A percentile compares a stretch with the other conserved stretches of the same genome.
phyloP scores from a whole-genome alignment of 1,139 yeast genomes.

The Arxiozyma bovina region DNA sequence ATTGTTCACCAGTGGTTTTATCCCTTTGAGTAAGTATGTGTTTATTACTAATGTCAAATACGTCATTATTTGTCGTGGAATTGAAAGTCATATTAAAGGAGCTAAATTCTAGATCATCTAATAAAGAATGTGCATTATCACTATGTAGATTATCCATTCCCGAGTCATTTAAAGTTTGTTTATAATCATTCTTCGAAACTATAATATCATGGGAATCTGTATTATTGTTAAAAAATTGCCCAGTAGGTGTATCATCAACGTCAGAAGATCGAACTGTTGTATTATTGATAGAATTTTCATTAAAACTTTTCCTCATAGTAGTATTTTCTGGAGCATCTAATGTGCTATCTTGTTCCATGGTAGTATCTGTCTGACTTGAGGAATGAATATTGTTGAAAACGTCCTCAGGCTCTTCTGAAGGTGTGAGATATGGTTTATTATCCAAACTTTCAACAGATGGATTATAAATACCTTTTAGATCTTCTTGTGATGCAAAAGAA shows the following conservation, averaged over 20 bases:
- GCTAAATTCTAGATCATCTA: slow-evolving; percentile 29
- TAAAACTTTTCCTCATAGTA: not conserved
- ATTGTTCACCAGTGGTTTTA: not conserved
- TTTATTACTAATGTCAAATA: not conserved
- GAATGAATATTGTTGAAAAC: not conserved
- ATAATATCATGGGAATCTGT: not conserved
- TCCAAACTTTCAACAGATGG: slow-evolving; percentile 1
- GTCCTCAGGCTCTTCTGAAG: slow-evolving; percentile 3
- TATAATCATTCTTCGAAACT: too few relatives aligned
- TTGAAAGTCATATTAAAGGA: slow-evolving; percentile 29
- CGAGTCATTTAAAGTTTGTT: not conserved
- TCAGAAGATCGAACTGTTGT: not conserved
- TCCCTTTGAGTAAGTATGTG: not conserved
- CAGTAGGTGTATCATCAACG: not conserved
- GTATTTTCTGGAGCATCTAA: not conserved
- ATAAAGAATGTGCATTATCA: slow-evolving; percentile 2
- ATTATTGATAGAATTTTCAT: not conserved
- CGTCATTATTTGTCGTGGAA: slow-evolving; percentile 5
- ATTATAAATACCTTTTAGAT: not conserved
- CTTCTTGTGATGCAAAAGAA: slow-evolving; percentile 17
- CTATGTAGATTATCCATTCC: not conserved
- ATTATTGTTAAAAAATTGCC: not conserved
- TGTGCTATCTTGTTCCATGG: not conserved
- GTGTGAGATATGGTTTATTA: slow-evolving; percentile 1
- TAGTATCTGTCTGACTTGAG: not conserved